Evolutionary conservation across 495 filamentous ascomycete genomes (phyloP), one percentile per base, ranked within the genome.

Genomic region (Xylaria nigripes): DNA sequence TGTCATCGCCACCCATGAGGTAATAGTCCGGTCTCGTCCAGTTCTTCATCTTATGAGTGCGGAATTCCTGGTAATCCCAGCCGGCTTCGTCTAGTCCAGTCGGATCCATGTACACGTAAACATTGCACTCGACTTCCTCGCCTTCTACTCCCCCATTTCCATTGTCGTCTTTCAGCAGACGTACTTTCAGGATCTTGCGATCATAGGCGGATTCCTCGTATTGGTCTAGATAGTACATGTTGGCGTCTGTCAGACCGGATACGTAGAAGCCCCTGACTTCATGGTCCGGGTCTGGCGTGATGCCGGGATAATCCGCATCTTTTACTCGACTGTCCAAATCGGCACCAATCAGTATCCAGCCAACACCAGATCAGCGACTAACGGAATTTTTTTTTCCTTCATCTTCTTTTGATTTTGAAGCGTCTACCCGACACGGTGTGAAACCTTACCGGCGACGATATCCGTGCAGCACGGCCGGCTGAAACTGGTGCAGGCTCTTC

Each of bases 181-280:
- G 75, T 22, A 84, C 84, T 6, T 67, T 74, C 6, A 96, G 87
- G 10, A 60, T 71, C 18, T 66, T 61, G 32, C 88, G 78, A 22
- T 74, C 65, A 63, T 97, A 98, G 61, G 89, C 76, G 0, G 47
- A 43, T 0, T 93, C 93, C 66, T 98, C 93, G 59, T 95, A 98
- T 8, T 70, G 63, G 59, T 97, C 90, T 2, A 98, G 76, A 6
- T 87, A 81, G 59, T 76, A 70, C 24, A 96, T 69, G 61, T 96
- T 89, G 0, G 77, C 82, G 12, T 82, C 78, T 2, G 87, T 93
- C 23, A 98, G 71, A 2, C 92, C 92, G 0, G 80, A 82, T 2
- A 90, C 89, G 40, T 82, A 81, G 23, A 82, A 86, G 8, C 93
- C 93, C n/a, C 85, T 77, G 10, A 96, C 91, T n/a, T 72, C 54